Evolutionary conservation across 805 yeast species (phyloP).

Genomic region (Starmera pachycereana): DNA sequence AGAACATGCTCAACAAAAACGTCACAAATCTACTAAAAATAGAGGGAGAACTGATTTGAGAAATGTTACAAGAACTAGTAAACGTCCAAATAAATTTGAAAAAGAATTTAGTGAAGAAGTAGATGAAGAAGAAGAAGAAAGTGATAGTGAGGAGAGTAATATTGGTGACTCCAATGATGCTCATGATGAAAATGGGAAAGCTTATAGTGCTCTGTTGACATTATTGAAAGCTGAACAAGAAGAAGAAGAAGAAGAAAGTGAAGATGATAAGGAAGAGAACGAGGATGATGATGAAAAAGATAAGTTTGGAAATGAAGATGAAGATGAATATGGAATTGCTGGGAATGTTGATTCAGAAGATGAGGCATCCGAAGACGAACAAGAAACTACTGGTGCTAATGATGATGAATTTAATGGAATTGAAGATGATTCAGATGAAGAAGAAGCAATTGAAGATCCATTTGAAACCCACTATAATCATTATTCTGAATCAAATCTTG

Average conservation of each 20-base stretch:
- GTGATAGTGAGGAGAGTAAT: constrained; percentile 6
- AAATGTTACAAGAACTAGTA: constrained; percentile 44
- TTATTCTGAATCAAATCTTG: constrained; percentile 25
- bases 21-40: constrained; percentile 10
- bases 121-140: constrained; percentile 8
- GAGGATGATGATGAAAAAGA: constrained; percentile 17
- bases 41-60: constrained; percentile 57
- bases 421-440: constrained; percentile 19
- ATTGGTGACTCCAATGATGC: constrained; percentile 11
- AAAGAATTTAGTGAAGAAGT: constrained; percentile 12
- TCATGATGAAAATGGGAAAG: constrained; percentile 27
- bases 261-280: constrained; percentile 5
- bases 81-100: constrained; percentile 21
- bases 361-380: constrained; percentile 16
- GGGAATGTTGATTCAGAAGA: constrained; percentile 13
- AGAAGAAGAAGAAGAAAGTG: constrained; percentile 13
- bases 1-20: not conserved
- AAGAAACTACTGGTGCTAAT: constrained; percentile 7
- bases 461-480: constrained; percentile 68
- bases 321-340: constrained; percentile 14
- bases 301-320: constrained; percentile 18
- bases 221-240: constrained; percentile 41
- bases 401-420: constrained; percentile 11
- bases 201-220: constrained; percentile 59
- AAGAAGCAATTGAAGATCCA: constrained; percentile 48